A percentile compares a stretch with the other conserved stretches of the same genome.
phyloP scores from a whole-genome alignment of 345 rosid species.

The Cardiospermum halicacabum region DNA sequence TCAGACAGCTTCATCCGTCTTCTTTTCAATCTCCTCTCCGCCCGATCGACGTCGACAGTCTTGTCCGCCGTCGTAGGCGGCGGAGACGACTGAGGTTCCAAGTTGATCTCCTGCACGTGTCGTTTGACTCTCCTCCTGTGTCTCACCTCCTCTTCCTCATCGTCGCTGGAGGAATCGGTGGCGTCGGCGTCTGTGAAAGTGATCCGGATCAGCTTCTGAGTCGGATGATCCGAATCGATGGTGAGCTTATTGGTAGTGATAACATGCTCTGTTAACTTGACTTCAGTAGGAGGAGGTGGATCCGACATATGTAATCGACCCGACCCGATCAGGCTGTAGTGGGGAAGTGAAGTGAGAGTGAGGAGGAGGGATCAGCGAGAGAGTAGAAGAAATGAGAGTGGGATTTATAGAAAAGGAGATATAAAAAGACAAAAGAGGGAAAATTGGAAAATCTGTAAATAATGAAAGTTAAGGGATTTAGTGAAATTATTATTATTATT shows the following conservation, averaged over 20 bases:
- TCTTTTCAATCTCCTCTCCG: background rate
- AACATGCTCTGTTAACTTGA: slow-evolving; percentile 12
- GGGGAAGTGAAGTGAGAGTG: no score
- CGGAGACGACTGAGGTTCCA: slow-evolving; percentile 1
- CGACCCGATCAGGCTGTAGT: no score
- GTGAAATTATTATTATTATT: no score
- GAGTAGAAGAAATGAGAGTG: background rate
- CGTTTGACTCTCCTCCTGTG: slow-evolving; percentile 39
- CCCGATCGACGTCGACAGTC: no score
- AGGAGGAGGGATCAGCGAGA: background rate
- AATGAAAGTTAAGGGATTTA: no score
- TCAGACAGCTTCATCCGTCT: slow-evolving; percentile 6
- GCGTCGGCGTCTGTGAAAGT: slow-evolving; percentile 45
- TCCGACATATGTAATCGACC: no score
- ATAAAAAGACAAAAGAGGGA: background rate
- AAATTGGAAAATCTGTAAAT: no score
- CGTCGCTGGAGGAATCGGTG: slow-evolving; percentile 45
- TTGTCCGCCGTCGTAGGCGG: background rate
- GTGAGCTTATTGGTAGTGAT: background rate
- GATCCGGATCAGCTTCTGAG: slow-evolving; percentile 22
- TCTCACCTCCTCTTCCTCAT: slow-evolving; percentile 25
- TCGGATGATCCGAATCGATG: background rate
- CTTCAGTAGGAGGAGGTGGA: background rate
- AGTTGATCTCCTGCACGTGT: slow-evolving; percentile 30
- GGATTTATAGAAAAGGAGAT: background rate